Evolutionary conservation across 768 basidiomycete genomes (phyloP).

Genomic region (Boletus vermiculosoides): DNA sequence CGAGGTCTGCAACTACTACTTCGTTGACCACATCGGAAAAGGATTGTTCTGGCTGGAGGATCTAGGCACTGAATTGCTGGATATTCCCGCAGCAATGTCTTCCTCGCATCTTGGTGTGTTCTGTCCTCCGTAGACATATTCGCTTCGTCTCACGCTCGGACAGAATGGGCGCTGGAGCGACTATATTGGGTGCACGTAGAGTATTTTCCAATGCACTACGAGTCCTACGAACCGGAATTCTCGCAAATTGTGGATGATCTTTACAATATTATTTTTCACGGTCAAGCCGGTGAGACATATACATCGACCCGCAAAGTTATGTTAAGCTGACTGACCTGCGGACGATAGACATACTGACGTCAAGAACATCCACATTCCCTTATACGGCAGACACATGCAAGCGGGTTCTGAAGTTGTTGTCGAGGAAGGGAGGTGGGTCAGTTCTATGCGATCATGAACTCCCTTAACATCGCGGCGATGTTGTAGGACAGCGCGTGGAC

Average conservation of each 20-base stretch:
- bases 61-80: slow-evolving; percentile 41
- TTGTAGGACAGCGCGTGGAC: slow-evolving; percentile 37
- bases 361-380: slow-evolving; percentile 57
- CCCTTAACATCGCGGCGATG: not conserved
- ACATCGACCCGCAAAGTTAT: not conserved
- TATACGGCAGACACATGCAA: slow-evolving; percentile 48
- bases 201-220: slow-evolving; percentile 57
- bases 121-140: not conserved
- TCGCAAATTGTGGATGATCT: slow-evolving; percentile 46
- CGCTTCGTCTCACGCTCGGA: slow-evolving; percentile 2
- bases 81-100: slow-evolving; percentile 46
- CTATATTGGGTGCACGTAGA: slow-evolving; percentile 66
- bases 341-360: slow-evolving; percentile 56
- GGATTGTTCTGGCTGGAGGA: slow-evolving; percentile 56
- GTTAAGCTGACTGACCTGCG: slow-evolving; percentile 6
- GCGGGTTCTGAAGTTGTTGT: slow-evolving; percentile 50
- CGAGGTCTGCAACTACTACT: slow-evolving; percentile 53
- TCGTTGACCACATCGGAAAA: slow-evolving; percentile 49
- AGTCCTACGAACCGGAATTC: slow-evolving; percentile 39
- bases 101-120: slow-evolving; percentile 52
- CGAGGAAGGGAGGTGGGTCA: slow-evolving; percentile 41
- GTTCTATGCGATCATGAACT: not conserved
- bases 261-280: slow-evolving; percentile 54
- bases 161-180: slow-evolving; percentile 47
- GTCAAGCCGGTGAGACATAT: slow-evolving; percentile 44